phyloP scores from a whole-genome alignment of 2,329 filamentous ascomycete species.

The Colletotrichum sp. region DNA sequence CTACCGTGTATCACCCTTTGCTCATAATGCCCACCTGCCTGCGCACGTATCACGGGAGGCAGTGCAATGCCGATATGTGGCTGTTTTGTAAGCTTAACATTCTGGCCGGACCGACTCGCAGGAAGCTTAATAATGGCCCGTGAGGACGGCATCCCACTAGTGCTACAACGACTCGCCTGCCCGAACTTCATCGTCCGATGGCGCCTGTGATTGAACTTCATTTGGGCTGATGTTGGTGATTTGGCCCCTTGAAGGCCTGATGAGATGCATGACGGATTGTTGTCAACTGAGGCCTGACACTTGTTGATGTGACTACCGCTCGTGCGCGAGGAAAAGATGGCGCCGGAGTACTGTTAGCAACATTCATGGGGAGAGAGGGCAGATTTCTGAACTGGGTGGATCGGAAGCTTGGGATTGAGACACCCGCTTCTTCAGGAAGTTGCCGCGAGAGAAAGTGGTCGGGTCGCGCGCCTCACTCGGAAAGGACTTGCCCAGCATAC shows the following conservation, averaged over 20 bases:
- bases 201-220: neutral
- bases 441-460: neutral
- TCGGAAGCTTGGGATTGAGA: neutral
- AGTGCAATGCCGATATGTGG: neutral
- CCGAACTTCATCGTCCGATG: neutral
- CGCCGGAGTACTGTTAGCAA: neutral
- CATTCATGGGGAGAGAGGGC: neutral
- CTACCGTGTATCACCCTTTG: neutral
- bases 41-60: neutral
- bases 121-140: neutral
- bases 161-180: neutral
- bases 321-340: neutral
- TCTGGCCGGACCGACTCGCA: neutral
- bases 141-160: neutral
- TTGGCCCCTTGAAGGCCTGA: neutral
- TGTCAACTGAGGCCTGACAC: neutral
- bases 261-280: neutral
- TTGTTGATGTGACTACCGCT: neutral
- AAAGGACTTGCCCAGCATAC: neutral
- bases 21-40: neutral
- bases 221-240: neutral
- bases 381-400: neutral
- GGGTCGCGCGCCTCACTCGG: neutral
- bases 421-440: neutral
- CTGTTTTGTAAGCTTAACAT: neutral